Percentiles rank a stretch among this genome's conserved stretches.
phyloP scores from a whole-genome alignment of 2,329 filamentous ascomycete genomes.

The Thelonectria blattea region DNA sequence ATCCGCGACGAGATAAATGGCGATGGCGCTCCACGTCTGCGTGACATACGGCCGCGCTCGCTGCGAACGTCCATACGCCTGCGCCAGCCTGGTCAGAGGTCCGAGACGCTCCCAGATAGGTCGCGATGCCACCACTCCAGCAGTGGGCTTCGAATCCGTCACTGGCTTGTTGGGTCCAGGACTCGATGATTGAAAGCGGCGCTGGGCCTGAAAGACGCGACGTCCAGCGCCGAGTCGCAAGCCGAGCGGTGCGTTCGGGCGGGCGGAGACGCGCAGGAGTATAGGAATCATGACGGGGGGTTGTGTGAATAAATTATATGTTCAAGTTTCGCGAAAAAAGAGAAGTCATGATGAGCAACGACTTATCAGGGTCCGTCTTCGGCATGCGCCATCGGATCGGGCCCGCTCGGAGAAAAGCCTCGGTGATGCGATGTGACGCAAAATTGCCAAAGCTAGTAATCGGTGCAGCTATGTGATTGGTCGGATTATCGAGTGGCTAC shows the following conservation, averaged over 20 bases:
- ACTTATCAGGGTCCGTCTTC: slow-evolving; percentile 6
- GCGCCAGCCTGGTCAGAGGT: slow-evolving; percentile 58
- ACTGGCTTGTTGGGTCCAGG: slow-evolving; percentile 3
- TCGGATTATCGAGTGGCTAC: slow-evolving; percentile 1
- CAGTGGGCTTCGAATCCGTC: slow-evolving; percentile 27
- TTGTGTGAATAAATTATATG: neutral
- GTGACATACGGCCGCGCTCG: slow-evolving; percentile 76
- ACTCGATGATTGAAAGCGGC: slow-evolving; percentile 24
- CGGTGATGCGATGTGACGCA: slow-evolving; percentile 1
- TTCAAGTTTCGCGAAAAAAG: neutral
- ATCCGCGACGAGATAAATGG: slow-evolving; percentile 82
- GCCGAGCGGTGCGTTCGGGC: slow-evolving; percentile 13
- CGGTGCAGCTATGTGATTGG: slow-evolving; percentile 4
- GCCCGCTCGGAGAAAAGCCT: slow-evolving; percentile 5
- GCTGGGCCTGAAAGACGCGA: slow-evolving; percentile 25
- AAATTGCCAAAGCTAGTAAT: slow-evolving; percentile 4
- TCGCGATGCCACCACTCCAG: slow-evolving; percentile 31
- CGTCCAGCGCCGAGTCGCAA: slow-evolving; percentile 7
- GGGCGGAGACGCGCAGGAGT: slow-evolving; percentile 28
- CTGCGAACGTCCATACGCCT: slow-evolving; percentile 74
- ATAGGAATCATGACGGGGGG: slow-evolving; percentile 26
- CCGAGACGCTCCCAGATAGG: slow-evolving; percentile 64
- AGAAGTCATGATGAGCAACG: slow-evolving; percentile 10
- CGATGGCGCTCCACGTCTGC: slow-evolving; percentile 75
- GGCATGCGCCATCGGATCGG: slow-evolving; percentile 16